Base-by-base conservation (phyloP, 805 yeast species). In the Debaryomyces maramus region DNA sequence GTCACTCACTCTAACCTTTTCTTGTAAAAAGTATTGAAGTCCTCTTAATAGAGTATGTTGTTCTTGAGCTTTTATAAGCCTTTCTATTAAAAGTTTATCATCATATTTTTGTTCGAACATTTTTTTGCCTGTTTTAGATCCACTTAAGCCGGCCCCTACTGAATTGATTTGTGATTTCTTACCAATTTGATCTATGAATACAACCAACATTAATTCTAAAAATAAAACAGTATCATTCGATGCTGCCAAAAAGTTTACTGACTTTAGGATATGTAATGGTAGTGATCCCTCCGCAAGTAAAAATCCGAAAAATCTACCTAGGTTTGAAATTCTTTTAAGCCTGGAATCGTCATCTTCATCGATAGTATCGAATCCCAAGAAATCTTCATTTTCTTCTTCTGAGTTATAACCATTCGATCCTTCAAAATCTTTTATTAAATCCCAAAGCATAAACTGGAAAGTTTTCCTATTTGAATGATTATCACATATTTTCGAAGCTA, bases 401-500 rank as follows among this genome's bases (percentile, higher is more conserved):
- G 46, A 44, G 24, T 63, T 68, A 21, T 62, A 72, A 5, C 64
- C 74, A 5, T 66, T 72, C 4, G 45, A 16, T 3, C 61, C 60
- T 47, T 87, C 96, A 32, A 88, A 67, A 24, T 81, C 87, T 48
- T 81, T 81, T 13, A 90, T 52, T 32, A 81, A 73, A 60, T 93
- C 96, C 98, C 98, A 93, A 29, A 93, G 70, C 51, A 80, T 70
- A 58, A 93, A 89, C 56, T 91, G 97, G 52, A 93, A 84, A 0
- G 95, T 80, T 61, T 90, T 89, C 56, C 86, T 76, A 60, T 85
- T 65, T 2, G 81, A 70, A 51, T 88, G 95, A 16, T 78, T 77
- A 21, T 81, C 82, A 53, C 96, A 85, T 19, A 90, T 63, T 52
- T 85, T 86, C 18, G 73, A 73, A 0, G 95, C 95, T 23, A 93